Conservation (phyloP, 139 green algal species). For the Diplosphaera chodatii region DNA sequence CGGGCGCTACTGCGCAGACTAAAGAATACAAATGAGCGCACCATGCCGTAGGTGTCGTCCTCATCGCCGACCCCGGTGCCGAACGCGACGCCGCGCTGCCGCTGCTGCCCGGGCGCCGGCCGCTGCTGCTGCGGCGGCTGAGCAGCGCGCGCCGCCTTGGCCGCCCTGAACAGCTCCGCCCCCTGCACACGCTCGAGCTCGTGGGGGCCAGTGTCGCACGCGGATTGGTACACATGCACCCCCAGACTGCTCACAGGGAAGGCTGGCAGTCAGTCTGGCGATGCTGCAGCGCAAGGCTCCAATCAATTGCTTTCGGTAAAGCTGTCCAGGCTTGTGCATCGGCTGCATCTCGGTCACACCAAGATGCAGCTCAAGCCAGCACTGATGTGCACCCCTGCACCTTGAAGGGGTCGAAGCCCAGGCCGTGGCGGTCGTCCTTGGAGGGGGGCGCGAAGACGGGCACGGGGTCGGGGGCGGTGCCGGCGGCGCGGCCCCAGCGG, state of each 20-base stretch:
- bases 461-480: conserved; percentile 64
- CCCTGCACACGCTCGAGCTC: conserved; percentile 20
- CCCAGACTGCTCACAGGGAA: too few relatives aligned
- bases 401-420: conserved; percentile 91
- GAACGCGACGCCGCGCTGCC: conserved; percentile 69
- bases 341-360: too few relatives aligned
- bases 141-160: conserved; percentile 23
- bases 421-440: conserved; percentile 76
- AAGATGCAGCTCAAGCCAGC: too few relatives aligned
- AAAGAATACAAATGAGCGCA: neutral
- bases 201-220: too few relatives aligned
- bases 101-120: conserved; percentile 35
- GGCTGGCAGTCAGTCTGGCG: too few relatives aligned
- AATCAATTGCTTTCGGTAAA: too few relatives aligned
- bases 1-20: neutral
- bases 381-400: too few relatives aligned
- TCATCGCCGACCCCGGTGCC: conserved; percentile 76
- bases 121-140: conserved; percentile 5
- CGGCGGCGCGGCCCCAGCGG: conserved; percentile 53
- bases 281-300: too few relatives aligned
- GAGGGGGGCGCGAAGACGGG: conserved; percentile 59
- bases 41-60: conserved; percentile 49
- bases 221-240: too few relatives aligned
- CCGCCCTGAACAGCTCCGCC: conserved; percentile 75
- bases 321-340: too few relatives aligned